These are phyloP conservation scores for Aspergillus arachidicola DNA, from an alignment of 2,329 filamentous ascomycete genomes.

Conservation along the genomic window DNA sequence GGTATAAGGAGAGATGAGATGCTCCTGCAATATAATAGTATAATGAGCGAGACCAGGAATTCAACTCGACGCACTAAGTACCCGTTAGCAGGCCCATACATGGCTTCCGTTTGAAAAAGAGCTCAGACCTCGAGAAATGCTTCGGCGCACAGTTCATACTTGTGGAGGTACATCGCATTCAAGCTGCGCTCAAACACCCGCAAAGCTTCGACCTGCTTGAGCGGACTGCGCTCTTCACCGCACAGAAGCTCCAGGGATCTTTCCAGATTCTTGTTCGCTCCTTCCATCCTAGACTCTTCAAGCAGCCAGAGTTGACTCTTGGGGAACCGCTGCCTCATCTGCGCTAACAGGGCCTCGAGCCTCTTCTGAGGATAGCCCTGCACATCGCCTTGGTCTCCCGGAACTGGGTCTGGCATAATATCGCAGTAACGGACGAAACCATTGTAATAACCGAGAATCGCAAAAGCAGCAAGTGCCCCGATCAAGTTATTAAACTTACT, in stretches of 20 bases:
- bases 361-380: slow-evolving; percentile 72
- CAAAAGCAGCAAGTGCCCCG: slow-evolving; percentile 82
- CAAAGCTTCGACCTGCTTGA: slow-evolving; percentile 86
- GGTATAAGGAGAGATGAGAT: slow-evolving; percentile 80
- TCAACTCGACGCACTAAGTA: slow-evolving; percentile 69
- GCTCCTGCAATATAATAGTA: slow-evolving; percentile 88
- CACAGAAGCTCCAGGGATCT: slow-evolving; percentile 68
- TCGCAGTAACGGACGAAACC: slow-evolving; percentile 83
- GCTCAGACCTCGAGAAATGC: slow-evolving; percentile 65
- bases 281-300: slow-evolving; percentile 79
- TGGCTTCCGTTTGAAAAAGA: slow-evolving; percentile 2
- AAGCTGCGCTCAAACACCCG: slow-evolving; percentile 83
- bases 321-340: slow-evolving; percentile 78
- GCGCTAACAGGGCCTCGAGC: slow-evolving; percentile 66
- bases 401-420: slow-evolving; percentile 66
- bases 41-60: slow-evolving; percentile 86
- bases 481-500: slow-evolving; percentile 86
- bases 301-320: slow-evolving; percentile 83
- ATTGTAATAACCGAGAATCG: slow-evolving; percentile 85
- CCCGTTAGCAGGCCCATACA: slow-evolving; percentile 5
- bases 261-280: slow-evolving; percentile 66
- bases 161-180: slow-evolving; percentile 75
- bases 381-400: slow-evolving; percentile 55
- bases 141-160: slow-evolving; percentile 72
- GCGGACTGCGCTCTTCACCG: slow-evolving; percentile 64